These are phyloP conservation scores for Aspergillus sp. DNA, from an alignment of 2,329 filamentous ascomycete genomes.

Conservation along the genomic window DNA sequence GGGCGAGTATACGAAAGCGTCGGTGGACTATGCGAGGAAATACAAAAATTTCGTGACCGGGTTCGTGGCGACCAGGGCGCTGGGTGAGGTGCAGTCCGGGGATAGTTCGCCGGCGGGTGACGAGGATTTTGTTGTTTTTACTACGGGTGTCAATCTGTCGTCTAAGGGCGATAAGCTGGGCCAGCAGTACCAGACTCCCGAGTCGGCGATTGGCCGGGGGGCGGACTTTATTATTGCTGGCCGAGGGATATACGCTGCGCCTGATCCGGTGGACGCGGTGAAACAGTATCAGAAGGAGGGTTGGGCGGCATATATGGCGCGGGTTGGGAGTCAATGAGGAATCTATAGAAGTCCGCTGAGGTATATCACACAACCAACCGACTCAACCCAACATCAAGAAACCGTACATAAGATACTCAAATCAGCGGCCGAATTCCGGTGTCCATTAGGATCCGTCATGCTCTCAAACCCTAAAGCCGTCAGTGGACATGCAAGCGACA, in stretches of 20 bases:
- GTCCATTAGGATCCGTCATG: too few species aligned
- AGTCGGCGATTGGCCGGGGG: conserved; percentile 35
- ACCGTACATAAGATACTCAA: too few species aligned
- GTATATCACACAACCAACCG: too few species aligned
- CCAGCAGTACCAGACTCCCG: conserved; percentile 41
- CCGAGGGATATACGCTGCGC: conserved; percentile 37
- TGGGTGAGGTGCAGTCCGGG: conserved; percentile 27
- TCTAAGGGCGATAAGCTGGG: conserved; percentile 40
- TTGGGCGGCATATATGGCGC: conserved; percentile 38
- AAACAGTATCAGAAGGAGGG: conserved; percentile 37
- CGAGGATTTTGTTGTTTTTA: conserved; percentile 42
- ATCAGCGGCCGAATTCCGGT: too few species aligned
- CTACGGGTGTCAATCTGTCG: conserved; percentile 39
- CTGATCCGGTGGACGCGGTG: conserved; percentile 36
- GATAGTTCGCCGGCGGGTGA: conserved; percentile 16
- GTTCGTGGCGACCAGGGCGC: conserved; percentile 36
- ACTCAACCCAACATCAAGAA: too few species aligned
- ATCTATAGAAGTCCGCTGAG: too few species aligned
- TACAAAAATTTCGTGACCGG: conserved; percentile 38
- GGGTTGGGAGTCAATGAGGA: conserved; percentile 18
- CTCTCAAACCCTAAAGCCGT: too few species aligned
- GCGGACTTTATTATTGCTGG: conserved; percentile 42
- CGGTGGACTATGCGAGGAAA: conserved; percentile 39
- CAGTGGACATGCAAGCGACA: too few species aligned
- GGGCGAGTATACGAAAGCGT: conserved; percentile 35